A percentile compares a stretch with the other conserved stretches of the same genome.
phyloP scores from a whole-genome alignment of 257 asterid species.

The Petunia secreta region DNA sequence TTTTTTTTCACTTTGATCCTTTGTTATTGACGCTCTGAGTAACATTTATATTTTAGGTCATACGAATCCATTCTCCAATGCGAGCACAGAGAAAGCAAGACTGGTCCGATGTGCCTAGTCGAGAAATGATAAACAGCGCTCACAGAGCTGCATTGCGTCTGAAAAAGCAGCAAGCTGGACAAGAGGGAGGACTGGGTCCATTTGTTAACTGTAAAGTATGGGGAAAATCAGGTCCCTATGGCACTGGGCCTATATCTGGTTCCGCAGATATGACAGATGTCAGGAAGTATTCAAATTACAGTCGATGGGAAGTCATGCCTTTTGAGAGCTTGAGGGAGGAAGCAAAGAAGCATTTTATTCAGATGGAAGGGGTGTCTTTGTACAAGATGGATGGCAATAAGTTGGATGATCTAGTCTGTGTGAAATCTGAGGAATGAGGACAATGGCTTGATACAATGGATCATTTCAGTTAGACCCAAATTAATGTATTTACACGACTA shows the following conservation, averaged over 20 bases:
- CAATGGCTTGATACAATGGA: not conserved
- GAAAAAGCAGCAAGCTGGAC: conserved; percentile 52
- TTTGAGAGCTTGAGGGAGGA: conserved; percentile 59
- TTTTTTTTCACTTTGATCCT: not conserved
- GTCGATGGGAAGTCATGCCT: conserved; percentile 86
- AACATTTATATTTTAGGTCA: conserved; percentile 55
- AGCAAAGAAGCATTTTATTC: conserved; percentile 61
- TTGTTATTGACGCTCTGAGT: conserved; percentile 22
- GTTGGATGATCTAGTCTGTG: conserved; percentile 93
- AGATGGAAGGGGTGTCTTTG: conserved; percentile 81
- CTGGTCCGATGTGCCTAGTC: conserved; percentile 89
- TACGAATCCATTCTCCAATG: conserved; percentile 99
- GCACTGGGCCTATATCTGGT: conserved; percentile 77
- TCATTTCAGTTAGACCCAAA: not conserved
- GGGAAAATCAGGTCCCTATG: conserved; percentile 73
- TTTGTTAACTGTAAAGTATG: conserved; percentile 86
- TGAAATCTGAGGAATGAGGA: conserved; percentile 45
- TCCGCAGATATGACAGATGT: conserved; percentile 66
- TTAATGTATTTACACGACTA: not conserved
- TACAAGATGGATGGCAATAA: conserved; percentile 97
- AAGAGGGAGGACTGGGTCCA: conserved; percentile 58
- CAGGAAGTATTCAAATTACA: conserved; percentile 78
- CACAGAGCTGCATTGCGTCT: conserved; percentile 75
- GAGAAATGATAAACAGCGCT: conserved; percentile 75
- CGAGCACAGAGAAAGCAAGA: conserved; percentile 82